Evolutionary conservation across 2,329 filamentous ascomycete species (phyloP).

Genomic region (Aquanectria penicillioides): DNA sequence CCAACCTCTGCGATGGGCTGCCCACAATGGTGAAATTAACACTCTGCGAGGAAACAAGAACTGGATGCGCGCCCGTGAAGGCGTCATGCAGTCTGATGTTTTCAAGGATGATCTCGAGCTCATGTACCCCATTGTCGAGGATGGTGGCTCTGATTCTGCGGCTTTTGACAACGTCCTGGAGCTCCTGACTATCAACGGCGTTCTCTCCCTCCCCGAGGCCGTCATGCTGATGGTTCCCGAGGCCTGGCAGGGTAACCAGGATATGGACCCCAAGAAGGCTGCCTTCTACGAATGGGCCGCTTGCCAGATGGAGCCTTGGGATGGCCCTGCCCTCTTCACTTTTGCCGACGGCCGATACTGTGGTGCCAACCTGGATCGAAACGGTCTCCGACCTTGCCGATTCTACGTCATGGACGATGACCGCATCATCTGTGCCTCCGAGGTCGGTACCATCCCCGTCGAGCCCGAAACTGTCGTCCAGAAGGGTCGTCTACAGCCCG

Average conservation of each 20-base stretch:
- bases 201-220: constrained; percentile 92
- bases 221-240: constrained; percentile 99
- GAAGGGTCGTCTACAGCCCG: constrained; percentile 92
- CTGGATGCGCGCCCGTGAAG: constrained; percentile 98
- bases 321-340: constrained; percentile 94
- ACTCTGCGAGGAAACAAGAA: constrained; percentile 98
- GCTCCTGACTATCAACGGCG: constrained; percentile 92
- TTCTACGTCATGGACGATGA: constrained; percentile 98
- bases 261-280: constrained; percentile 94
- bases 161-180: constrained; percentile 98
- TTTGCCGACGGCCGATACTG: constrained; percentile 97
- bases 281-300: constrained; percentile 99
- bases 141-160: constrained; percentile 95
- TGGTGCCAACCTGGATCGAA: constrained; percentile 95
- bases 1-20: constrained; percentile 94
- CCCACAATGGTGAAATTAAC: constrained; percentile 99
- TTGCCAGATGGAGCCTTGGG: constrained; percentile 99
- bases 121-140: constrained; percentile 94
- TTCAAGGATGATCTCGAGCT: constrained; percentile 92
- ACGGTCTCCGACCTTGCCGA: constrained; percentile 92
- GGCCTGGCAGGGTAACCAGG: constrained; percentile 93
- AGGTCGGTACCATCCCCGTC: constrained; percentile 92
- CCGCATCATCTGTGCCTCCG: constrained; percentile 95
- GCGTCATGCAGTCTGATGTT: constrained; percentile 90
- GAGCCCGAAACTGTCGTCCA: constrained; percentile 91